Evolutionary conservation across 768 basidiomycete species (phyloP), one percentile per base, ranked within the genome.

Genomic region (Tulasnella sp.): DNA sequence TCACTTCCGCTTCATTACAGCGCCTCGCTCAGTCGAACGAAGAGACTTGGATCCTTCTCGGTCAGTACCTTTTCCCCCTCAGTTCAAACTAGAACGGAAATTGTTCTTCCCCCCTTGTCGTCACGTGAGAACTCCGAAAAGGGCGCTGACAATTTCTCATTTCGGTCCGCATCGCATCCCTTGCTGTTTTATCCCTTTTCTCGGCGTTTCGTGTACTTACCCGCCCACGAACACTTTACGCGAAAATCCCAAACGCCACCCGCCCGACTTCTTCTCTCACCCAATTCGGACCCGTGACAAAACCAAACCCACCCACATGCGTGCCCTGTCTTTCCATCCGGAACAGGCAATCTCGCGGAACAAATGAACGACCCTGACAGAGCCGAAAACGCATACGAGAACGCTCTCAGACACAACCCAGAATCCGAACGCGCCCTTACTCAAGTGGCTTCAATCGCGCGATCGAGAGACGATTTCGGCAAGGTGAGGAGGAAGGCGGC

Each of bases 381-480:
- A 82, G 97, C 98, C 74, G 89, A 96, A 83, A 91, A 91, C 69
- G 96, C 96, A 81, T 99, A 98, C 87, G 97, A 99, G 87, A 93
- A 94, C 84, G 97, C 97, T 2, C 89, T 99, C 83, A 92, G 96
- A 87, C 96, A 98, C 88, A 99, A 98, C 84, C 93, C 96, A 84
- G 90, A 92, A 86, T 97, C 95, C 84, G 89, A 97, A 82, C 89
- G 93, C 84, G 96, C 96, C 60, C 91, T 99, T 82, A 96, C 94
- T 54, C 95, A 96, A 85, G 95, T 97, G 60, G 97, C 97, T 84
- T 94, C 95, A 82, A 97, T 98, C 86, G 96, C 95, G 86, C 93
- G 97, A 88, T 95, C 96, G 89, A 96, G 94, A 86, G 97, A 99
- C 87, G 96, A 99, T 86, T 98, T 97, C 87, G 92, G 94, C 87